phyloP scores from a whole-genome alignment of 176 grass and related monocot species.

The Dendrocalamus sinicus region DNA sequence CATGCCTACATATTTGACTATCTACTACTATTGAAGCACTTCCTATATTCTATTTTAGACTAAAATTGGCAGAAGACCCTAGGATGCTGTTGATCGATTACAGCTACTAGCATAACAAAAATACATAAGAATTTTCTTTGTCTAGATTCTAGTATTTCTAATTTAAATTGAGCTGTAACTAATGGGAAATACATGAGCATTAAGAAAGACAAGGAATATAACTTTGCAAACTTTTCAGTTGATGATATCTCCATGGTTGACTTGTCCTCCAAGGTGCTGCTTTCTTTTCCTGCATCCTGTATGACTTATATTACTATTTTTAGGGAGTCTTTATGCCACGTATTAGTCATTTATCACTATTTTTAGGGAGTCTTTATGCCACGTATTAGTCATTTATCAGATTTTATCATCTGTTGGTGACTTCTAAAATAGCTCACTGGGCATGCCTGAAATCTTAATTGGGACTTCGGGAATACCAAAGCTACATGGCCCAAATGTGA shows the following conservation, averaged over 20 bases:
- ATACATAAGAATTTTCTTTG: conserved; percentile 6
- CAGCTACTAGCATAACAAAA: conserved; percentile 16
- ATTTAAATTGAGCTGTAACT: conserved; percentile 8
- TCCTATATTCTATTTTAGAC: not conserved
- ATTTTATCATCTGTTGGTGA: not conserved
- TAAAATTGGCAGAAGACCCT: not conserved
- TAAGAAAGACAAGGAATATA: conserved; percentile 11
- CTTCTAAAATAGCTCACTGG: not conserved
- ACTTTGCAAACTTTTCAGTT: conserved; percentile 3
- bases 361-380: not conserved
- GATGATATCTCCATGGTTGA: conserved; percentile 17
- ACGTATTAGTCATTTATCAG: not conserved
- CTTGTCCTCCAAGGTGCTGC: not conserved
- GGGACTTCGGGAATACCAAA: not conserved
- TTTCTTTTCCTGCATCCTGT: not conserved
- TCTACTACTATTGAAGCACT: conserved; percentile 2
- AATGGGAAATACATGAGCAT: not conserved
- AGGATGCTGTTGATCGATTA: not conserved
- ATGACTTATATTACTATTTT: not conserved
- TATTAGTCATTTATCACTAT: not conserved
- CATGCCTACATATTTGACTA: conserved; percentile 28
- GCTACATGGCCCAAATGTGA: conserved; percentile 21
- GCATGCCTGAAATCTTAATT: conserved; percentile 33
- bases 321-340: not conserved
- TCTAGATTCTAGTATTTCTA: conserved; percentile 16